These are phyloP conservation scores for Myriosclerotinia scirpicola DNA, from an alignment of 2,329 filamentous ascomycete genomes.

Conservation along the genomic window DNA sequence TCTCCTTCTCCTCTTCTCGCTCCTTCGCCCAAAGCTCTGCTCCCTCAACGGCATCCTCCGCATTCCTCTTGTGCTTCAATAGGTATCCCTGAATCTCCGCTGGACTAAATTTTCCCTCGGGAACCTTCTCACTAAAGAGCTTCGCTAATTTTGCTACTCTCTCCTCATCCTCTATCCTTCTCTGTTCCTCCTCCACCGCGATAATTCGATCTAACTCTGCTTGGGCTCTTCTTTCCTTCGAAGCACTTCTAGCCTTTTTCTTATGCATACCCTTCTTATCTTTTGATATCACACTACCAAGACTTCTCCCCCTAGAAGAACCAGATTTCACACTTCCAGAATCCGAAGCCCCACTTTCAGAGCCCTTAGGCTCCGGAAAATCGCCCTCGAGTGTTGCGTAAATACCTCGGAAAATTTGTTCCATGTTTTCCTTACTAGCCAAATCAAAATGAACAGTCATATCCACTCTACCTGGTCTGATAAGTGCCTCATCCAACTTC, in stretches of 20 bases:
- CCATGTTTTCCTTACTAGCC: constrained; percentile 35
- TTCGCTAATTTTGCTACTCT: constrained; percentile 46
- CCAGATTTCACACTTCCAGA: constrained; percentile 43
- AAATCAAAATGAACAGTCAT: constrained; percentile 55
- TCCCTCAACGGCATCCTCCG: constrained; percentile 54
- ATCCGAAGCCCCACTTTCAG: not conserved
- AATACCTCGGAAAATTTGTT: constrained; percentile 38
- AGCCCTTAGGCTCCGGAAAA: constrained; percentile 18
- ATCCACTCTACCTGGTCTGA: constrained; percentile 63
- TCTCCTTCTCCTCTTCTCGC: constrained; percentile 49
- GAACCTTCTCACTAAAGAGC: constrained; percentile 55
- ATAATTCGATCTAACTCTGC: constrained; percentile 13
- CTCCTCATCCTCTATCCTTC: constrained; percentile 27
- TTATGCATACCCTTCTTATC: not conserved
- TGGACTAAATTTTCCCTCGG: constrained; percentile 54
- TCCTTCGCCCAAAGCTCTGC: constrained; percentile 55
- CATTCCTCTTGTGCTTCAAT: constrained; percentile 60
- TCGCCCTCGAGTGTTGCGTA: constrained; percentile 44
- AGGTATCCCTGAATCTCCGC: constrained; percentile 67
- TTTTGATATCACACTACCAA: constrained; percentile 29
- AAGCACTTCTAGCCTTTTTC: constrained; percentile 38
- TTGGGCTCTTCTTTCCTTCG: not conserved
- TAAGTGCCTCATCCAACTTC: constrained; percentile 59
- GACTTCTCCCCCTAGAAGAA: constrained; percentile 49
- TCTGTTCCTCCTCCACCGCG: constrained; percentile 24